Conservation (phyloP, 83 land plant species). For the Diphasiastrum complanatum region DNA sequence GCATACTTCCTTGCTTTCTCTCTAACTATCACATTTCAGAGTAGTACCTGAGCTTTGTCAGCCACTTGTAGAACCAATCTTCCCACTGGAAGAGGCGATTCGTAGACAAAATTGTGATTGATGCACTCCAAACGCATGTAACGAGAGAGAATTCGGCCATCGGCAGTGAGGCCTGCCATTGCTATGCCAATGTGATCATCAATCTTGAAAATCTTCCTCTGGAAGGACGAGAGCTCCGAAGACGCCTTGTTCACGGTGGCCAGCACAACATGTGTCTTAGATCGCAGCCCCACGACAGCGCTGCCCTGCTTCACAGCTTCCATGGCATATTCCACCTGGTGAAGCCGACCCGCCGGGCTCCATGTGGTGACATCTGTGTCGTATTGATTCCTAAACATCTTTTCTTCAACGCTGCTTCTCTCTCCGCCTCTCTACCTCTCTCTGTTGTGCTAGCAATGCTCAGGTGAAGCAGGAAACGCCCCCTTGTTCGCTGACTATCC, state of each 20-base stretch:
- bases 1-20: too few species aligned
- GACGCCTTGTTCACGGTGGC: slow-evolving; percentile 81
- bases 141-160: slow-evolving; percentile 79
- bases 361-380: slow-evolving; percentile 98
- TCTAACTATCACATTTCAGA: too few species aligned
- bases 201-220: slow-evolving; percentile 87
- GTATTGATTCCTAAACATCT: slow-evolving; percentile 93
- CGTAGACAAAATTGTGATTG: slow-evolving; percentile 68
- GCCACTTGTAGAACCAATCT: slow-evolving; percentile 94
- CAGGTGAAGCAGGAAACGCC: too few species aligned
- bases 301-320: slow-evolving; percentile 98
- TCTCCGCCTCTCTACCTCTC: neutral
- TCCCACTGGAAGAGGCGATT: slow-evolving; percentile 75
- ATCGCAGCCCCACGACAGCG: slow-evolving; percentile 84
- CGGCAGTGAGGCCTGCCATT: slow-evolving; percentile 89
- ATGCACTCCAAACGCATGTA: slow-evolving; percentile 85
- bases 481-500: too few species aligned
- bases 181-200: slow-evolving; percentile 93
- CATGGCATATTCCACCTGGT: slow-evolving; percentile 99
- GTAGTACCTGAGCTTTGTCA: slow-evolving; percentile 87
- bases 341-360: slow-evolving; percentile 91
- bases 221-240: slow-evolving; percentile 90
- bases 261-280: slow-evolving; percentile 73
- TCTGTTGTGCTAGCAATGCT: too few species aligned
- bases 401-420: neutral